phyloP scores from a whole-genome alignment of 352 stramenopile species.

The Globisporangium lucens region DNA sequence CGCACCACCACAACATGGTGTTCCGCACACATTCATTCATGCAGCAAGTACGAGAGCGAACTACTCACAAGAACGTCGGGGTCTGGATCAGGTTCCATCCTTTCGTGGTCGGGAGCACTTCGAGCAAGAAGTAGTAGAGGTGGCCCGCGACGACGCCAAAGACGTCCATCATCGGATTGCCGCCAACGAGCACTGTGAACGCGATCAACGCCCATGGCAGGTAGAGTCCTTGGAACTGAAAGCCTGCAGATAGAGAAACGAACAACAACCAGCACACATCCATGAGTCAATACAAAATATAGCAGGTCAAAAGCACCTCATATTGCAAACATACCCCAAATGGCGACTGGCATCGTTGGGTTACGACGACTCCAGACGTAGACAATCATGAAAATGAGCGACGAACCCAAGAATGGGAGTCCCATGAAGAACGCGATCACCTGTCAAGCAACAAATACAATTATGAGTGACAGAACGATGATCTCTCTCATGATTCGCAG shows the following conservation, averaged over 20 bases:
- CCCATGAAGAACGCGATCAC: slow-evolving; percentile 82
- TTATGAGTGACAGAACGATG: neutral
- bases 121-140: slow-evolving; percentile 89
- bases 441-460: slow-evolving; percentile 21
- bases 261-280: neutral
- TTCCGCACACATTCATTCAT: neutral
- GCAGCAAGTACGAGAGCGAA: neutral
- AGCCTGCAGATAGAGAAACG: slow-evolving; percentile 33
- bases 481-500: neutral
- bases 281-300: neutral
- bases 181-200: slow-evolving; percentile 85
- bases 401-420: slow-evolving; percentile 77
- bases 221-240: slow-evolving; percentile 86
- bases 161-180: slow-evolving; percentile 85
- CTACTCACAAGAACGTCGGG: slow-evolving; percentile 73
- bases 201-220: slow-evolving; percentile 87
- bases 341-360: slow-evolving; percentile 70
- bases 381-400: slow-evolving; percentile 90
- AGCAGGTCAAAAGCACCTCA: neutral
- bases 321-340: slow-evolving; percentile 55
- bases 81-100: slow-evolving; percentile 84
- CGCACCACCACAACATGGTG: neutral
- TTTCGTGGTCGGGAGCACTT: slow-evolving; percentile 84
- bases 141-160: slow-evolving; percentile 84
- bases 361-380: slow-evolving; percentile 91